phyloP scores from a whole-genome alignment of 1,284 basidiomycete species.

The Omphalotus olearius region DNA sequence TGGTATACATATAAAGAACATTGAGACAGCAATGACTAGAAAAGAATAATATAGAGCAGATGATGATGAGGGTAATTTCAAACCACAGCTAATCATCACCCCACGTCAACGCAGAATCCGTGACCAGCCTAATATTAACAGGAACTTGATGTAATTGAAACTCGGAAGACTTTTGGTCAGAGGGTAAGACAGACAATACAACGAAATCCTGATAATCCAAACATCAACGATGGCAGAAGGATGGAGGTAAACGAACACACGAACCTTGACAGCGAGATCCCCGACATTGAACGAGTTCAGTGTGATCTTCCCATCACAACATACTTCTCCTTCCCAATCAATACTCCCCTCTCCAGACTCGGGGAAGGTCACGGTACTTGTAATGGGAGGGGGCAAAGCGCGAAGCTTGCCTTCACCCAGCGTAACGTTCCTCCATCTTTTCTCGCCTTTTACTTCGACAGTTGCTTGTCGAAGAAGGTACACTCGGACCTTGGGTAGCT shows the following conservation, averaged over 20 bases:
- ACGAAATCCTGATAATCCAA: constrained; percentile 43
- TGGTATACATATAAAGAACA: too few relatives aligned
- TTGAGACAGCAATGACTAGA: too few relatives aligned
- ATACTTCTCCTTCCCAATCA: constrained; percentile 31
- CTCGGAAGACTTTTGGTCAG: constrained; percentile 23
- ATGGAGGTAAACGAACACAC: constrained; percentile 12
- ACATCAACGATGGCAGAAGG: constrained; percentile 4
- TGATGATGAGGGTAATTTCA: too few relatives aligned
- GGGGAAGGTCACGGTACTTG: neutral
- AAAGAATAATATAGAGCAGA: too few relatives aligned
- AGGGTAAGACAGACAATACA: constrained; percentile 33
- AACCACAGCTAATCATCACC: neutral
- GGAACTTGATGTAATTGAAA: constrained; percentile 33
- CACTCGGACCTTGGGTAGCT: constrained; percentile 5
- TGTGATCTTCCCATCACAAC: constrained; percentile 16
- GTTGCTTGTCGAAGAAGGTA: constrained; percentile 7
- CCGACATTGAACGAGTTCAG: constrained; percentile 23
- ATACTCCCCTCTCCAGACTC: constrained; percentile 16
- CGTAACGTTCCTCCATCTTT: constrained; percentile 9
- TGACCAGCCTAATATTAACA: constrained; percentile 47
- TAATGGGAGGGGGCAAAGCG: constrained; percentile 11
- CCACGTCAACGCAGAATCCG: constrained; percentile 36
- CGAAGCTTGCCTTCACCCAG: constrained; percentile 10
- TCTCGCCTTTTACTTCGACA: constrained; percentile 11
- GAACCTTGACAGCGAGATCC: constrained; percentile 21